These are phyloP conservation scores for Tylopilus rubrobrunneus DNA, from an alignment of 768 basidiomycete species.

Conservation along the genomic window DNA sequence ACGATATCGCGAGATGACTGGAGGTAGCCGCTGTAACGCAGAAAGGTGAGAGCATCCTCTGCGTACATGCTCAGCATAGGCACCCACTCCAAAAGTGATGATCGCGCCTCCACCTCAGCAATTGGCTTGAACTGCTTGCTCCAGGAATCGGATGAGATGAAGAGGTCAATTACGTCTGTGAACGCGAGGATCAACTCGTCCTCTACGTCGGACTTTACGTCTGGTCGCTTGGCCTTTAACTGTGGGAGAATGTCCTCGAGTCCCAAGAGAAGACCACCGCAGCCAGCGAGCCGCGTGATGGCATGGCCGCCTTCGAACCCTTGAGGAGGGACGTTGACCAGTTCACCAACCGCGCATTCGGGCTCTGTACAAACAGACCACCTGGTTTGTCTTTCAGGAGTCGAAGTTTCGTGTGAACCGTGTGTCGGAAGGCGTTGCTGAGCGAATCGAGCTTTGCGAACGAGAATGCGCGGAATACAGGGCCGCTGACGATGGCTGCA, in stretches of 20 bases:
- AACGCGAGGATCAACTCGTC: conserved; percentile 65
- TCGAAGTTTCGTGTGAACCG: conserved; percentile 27
- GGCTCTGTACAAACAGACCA: conserved; percentile 31
- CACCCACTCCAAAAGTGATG: background rate
- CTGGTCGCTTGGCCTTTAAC: conserved; percentile 27
- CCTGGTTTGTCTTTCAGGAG: conserved; percentile 27
- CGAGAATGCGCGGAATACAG: conserved; percentile 30
- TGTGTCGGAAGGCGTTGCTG: conserved; percentile 27
- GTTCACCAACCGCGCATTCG: conserved; percentile 38
- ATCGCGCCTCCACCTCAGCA: conserved; percentile 40
- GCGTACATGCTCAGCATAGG: conserved; percentile 10
- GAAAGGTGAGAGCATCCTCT: conserved; percentile 47
- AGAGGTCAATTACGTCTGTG: conserved; percentile 70
- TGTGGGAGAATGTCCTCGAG: conserved; percentile 47
- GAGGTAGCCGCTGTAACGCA: conserved; percentile 84
- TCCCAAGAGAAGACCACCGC: conserved; percentile 61
- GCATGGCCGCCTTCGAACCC: conserved; percentile 67
- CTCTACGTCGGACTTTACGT: conserved; percentile 47
- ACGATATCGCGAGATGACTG: conserved; percentile 84
- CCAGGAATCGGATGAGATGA: conserved; percentile 48
- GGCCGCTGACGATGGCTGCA: conserved; percentile 29
- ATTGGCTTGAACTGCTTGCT: conserved; percentile 64
- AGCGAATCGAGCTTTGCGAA: conserved; percentile 28
- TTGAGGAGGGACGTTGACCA: conserved; percentile 53
- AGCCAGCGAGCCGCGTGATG: conserved; percentile 56